Evolutionary conservation across 495 filamentous ascomycete genomes (phyloP), one percentile per base, ranked within the genome.

Genomic region (Neurospora intermedia): DNA sequence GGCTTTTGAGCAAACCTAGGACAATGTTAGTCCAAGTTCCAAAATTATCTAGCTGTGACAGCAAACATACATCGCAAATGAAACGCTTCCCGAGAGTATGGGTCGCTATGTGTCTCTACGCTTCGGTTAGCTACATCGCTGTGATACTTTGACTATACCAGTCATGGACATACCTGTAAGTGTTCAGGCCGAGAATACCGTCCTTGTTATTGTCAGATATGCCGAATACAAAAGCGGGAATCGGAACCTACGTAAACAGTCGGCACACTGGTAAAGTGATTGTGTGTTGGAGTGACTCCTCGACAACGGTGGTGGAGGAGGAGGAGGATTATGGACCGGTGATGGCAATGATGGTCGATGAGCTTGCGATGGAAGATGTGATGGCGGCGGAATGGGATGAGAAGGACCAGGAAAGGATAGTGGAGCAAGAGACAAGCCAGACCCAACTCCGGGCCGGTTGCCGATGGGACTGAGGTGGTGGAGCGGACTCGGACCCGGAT

Each of bases 11-110:
- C 87, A 88, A 15, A 88, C 79, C 75, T 85, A 74, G 41, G 81
- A 7, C 77, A 66, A 48, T 35, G 62, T 77, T 46, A 74, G 71
- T 27, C 20, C 31, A 1, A 39, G 20, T 5, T 18, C 9, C 16
- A 7, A 7, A 4, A 11, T n/a, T n/a, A 15, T 48, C 9, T n/a
- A 18, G 38, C 18, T 39, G 23, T 40, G 15, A 15, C 5, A 48
- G 69, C 31, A n/a, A 43, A 76, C 75, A 13, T 72, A 72, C 78
- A 62, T 82, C 80, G 69, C 82, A 83, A 39, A 76, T 69, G 70
- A 88, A 89, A 18, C 86, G 86, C 72, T 88, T 88, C 66, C 87
- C 87, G 38, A 86, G 82, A 0, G 86, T 88, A 74, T 89, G 87
- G n/a, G 86, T 85, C 62, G 86, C 83, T 23, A 89, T 85, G 77